phyloP scores from a whole-genome alignment of 495 filamentous ascomycete genomes.

The Penicillium egyptiacum region DNA sequence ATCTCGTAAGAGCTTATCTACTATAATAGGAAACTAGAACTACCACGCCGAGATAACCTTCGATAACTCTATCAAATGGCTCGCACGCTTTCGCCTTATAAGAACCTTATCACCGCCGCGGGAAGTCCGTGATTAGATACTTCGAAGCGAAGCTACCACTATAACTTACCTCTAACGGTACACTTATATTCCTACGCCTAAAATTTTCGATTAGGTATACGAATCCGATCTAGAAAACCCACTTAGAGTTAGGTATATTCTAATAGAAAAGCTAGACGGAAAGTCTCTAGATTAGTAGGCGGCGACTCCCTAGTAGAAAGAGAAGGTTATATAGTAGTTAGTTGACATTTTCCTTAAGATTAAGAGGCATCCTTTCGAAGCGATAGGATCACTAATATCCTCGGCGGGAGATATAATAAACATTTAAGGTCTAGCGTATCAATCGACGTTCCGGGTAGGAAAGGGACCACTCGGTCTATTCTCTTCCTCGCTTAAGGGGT shows the following conservation, averaged over 20 bases:
- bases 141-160: slow-evolving; percentile 27
- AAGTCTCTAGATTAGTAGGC: slow-evolving; percentile 29
- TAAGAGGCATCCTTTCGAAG: slow-evolving; percentile 31
- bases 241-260: slow-evolving; percentile 32
- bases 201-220: slow-evolving; percentile 15
- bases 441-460: slow-evolving; percentile 21
- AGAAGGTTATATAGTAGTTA: slow-evolving; percentile 36
- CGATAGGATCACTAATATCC: slow-evolving; percentile 23
- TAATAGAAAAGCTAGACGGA: slow-evolving; percentile 41
- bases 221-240: slow-evolving; percentile 24
- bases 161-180: slow-evolving; percentile 25
- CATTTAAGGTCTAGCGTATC: slow-evolving; percentile 7
- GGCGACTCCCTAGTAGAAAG: slow-evolving; percentile 21
- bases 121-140: slow-evolving; percentile 22
- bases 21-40: slow-evolving; percentile 20
- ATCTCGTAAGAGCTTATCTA: slow-evolving; percentile 1
- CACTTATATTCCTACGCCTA: slow-evolving; percentile 17
- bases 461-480: slow-evolving; percentile 20
- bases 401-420: not conserved
- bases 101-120: slow-evolving; percentile 16
- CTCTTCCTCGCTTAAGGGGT: slow-evolving; percentile 14
- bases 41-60: slow-evolving; percentile 19
- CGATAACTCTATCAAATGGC: slow-evolving; percentile 20
- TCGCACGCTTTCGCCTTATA: slow-evolving; percentile 14
- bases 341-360: slow-evolving; percentile 37